Percentiles rank a stretch among this genome's conserved stretches.
Conservation (phyloP, 129 eudicot species). For the Pseudognaphalium luteoalbum region DNA sequence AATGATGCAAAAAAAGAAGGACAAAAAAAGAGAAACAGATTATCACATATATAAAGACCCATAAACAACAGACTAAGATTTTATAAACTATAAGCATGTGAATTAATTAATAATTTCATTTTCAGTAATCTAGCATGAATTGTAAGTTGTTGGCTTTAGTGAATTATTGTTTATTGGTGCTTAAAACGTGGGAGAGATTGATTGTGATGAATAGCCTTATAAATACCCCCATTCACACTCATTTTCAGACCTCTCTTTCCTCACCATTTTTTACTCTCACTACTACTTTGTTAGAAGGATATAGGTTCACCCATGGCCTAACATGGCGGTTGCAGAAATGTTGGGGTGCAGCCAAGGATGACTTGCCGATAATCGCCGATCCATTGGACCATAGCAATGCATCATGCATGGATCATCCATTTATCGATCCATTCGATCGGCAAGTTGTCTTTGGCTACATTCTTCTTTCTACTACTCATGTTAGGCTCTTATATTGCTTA, state of each 20-base stretch:
- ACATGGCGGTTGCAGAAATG: constrained; percentile 46
- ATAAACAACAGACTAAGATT: no score
- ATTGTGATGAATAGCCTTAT: constrained; percentile 22
- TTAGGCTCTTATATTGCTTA: constrained; percentile 27
- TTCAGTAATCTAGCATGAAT: not conserved
- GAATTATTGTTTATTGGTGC: constrained; percentile 9
- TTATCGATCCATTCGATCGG: constrained; percentile 19
- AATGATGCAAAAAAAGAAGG: no score
- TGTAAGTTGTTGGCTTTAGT: not conserved
- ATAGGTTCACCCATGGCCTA: constrained; percentile 42
- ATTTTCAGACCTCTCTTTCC: constrained; percentile 34
- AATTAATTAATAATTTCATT: no score
- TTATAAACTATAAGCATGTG: no score
- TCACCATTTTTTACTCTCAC: constrained; percentile 17
- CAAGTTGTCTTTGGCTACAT: constrained; percentile 65
- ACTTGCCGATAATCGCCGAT: constrained; percentile 41
- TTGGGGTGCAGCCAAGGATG: constrained; percentile 57
- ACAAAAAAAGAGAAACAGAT: no score
- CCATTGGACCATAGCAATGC: not conserved
- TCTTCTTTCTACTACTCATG: constrained; percentile 50
- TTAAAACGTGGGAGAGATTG: constrained; percentile 25
- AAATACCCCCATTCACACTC: constrained; percentile 24
- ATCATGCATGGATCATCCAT: not conserved
- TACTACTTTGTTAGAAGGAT: not conserved
- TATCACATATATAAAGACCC: no score